phyloP scores from a whole-genome alignment of 2,329 filamentous ascomycete species.

The Xenosphaeropsis pyriputrescens region DNA sequence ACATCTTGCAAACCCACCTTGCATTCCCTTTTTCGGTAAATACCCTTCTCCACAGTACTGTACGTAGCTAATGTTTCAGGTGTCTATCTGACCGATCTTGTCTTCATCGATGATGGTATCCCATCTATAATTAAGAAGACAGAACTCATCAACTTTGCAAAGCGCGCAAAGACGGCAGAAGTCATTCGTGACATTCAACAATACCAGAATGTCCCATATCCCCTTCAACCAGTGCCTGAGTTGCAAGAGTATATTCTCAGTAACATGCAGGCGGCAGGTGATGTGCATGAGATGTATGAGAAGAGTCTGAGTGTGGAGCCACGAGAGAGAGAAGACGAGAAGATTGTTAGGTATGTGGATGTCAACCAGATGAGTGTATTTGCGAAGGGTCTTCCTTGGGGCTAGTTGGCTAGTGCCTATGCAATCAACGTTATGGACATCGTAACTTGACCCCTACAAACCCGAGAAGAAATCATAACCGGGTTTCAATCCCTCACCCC shows the following conservation, averaged over 20 bases:
- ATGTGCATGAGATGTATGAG: conserved; percentile 99
- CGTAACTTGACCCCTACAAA: neutral
- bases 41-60: conserved; percentile 3
- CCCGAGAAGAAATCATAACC: neutral
- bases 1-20: conserved; percentile 86
- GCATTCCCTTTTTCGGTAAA: conserved; percentile 94
- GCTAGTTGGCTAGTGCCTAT: conserved; percentile 9
- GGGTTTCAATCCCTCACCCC: neutral
- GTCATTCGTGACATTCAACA: conserved; percentile 98
- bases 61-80: conserved; percentile 30
- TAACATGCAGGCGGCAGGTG: conserved; percentile 89
- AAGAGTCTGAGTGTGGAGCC: conserved; percentile 89
- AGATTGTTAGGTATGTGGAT: conserved; percentile 69
- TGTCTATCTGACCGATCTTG: conserved; percentile 92
- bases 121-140: conserved; percentile 93
- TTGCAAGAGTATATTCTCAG: conserved; percentile 92
- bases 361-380: conserved; percentile 2
- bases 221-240: conserved; percentile 75
- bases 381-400: conserved; percentile 3
- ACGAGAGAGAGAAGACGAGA: conserved; percentile 93
- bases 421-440: conserved; percentile 3
- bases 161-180: conserved; percentile 93
- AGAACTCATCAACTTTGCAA: conserved; percentile 95
- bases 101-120: conserved; percentile 97
- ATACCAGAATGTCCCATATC: conserved; percentile 96